These are phyloP conservation scores for Chlorencoelia australis DNA, from an alignment of 2,329 filamentous ascomycete species.

Conservation along the genomic window DNA sequence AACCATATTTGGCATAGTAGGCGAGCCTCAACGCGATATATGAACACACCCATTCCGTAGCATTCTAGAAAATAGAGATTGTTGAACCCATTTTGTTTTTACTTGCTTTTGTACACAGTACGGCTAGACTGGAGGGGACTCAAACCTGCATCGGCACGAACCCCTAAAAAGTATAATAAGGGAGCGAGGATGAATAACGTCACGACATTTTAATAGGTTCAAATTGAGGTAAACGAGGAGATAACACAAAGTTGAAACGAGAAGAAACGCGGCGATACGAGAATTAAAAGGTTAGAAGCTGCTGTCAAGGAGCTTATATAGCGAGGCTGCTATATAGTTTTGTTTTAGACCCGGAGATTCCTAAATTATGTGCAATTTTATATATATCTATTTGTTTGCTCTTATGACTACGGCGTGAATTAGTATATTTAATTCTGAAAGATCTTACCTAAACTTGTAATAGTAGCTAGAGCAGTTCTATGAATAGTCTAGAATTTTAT, in stretches of 20 bases:
- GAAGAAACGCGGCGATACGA: background rate
- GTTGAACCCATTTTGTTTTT: too few species aligned
- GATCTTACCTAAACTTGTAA: background rate
- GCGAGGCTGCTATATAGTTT: background rate
- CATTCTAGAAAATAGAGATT: too few species aligned
- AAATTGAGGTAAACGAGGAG: background rate
- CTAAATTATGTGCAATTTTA: background rate
- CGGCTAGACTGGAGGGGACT: background rate
- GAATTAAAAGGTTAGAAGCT: background rate
- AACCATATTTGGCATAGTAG: too few species aligned
- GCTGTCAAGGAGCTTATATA: background rate
- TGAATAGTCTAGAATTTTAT: slow-evolving; percentile 3
- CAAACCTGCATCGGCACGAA: background rate
- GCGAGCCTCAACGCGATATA: too few species aligned
- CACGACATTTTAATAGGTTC: background rate
- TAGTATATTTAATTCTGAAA: background rate
- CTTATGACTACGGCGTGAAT: background rate
- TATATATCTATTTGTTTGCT: background rate
- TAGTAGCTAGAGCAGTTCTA: slow-evolving; percentile 1
- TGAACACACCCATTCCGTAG: too few species aligned
- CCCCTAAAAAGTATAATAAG: background rate
- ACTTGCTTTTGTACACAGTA: too few species aligned
- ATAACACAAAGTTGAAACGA: background rate
- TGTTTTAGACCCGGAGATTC: background rate
- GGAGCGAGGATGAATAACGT: background rate